Conservation (phyloP, 306 rosid species). For the Rubus parviflorus region DNA sequence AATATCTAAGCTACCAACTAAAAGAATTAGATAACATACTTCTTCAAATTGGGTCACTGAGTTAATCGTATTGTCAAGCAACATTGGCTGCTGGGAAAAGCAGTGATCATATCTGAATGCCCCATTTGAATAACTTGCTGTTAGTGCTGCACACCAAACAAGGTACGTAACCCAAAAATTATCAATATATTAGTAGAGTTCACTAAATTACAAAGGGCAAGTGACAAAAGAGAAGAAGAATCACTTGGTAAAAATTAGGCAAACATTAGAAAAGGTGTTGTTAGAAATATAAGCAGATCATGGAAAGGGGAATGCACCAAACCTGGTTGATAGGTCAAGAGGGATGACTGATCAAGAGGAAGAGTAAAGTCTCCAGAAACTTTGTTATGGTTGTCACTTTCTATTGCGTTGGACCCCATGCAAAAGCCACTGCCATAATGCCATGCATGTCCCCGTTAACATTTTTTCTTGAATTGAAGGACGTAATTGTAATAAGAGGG, state of each 20-base stretch:
- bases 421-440: slow-evolving; percentile 28
- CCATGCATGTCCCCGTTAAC: neutral
- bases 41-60: slow-evolving; percentile 34
- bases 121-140: slow-evolving; percentile 4
- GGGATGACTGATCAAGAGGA: slow-evolving; percentile 30
- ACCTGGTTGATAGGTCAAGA: slow-evolving; percentile 48
- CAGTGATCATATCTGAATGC: slow-evolving; percentile 6
- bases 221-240: slow-evolving; percentile 13
- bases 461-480: neutral
- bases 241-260: slow-evolving; percentile 6
- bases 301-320: slow-evolving; percentile 29
- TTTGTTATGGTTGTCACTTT: slow-evolving; percentile 33
- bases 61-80: slow-evolving; percentile 26
- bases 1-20: neutral
- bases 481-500: neutral
- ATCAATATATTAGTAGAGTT: slow-evolving; percentile 20
- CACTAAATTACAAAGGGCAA: neutral
- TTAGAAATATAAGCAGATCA: slow-evolving; percentile 3
- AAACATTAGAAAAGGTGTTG: slow-evolving; percentile 22
- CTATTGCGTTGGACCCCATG: slow-evolving; percentile 39
- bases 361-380: slow-evolving; percentile 31
- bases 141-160: neutral
- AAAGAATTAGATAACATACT: slow-evolving; percentile 13
- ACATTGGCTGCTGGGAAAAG: slow-evolving; percentile 36
- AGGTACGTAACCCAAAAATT: neutral